phyloP scores from a whole-genome alignment of 306 rosid genomes.

The Inga oerstediana region DNA sequence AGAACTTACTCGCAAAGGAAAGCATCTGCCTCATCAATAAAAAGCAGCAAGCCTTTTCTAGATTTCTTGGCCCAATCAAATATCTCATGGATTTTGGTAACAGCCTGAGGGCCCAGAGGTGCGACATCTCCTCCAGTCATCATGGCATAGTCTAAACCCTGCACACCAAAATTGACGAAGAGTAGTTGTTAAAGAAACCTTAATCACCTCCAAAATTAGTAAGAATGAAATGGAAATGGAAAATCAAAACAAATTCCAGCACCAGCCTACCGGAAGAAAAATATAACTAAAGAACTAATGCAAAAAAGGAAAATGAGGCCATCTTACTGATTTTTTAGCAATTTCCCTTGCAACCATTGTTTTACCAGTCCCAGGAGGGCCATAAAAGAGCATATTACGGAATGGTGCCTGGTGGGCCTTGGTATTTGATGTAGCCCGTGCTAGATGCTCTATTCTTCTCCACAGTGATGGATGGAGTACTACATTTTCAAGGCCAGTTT shows the following conservation, averaged over 20 bases:
- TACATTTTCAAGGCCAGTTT: conserved; percentile 68
- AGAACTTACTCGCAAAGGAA: conserved; percentile 96
- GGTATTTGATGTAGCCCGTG: conserved; percentile 92
- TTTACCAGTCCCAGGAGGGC: conserved; percentile 99
- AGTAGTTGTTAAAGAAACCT: conserved; percentile 12
- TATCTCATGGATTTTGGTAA: conserved; percentile 96
- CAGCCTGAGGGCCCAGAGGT: conserved; percentile 95
- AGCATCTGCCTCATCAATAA: conserved; percentile 99
- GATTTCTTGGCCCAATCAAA: conserved; percentile 99
- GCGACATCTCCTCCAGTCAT: conserved; percentile 99
- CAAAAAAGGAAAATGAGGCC: conserved; percentile 10
- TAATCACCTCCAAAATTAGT: conserved; percentile 16
- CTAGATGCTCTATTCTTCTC: conserved; percentile 90
- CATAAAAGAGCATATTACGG: conserved; percentile 96
- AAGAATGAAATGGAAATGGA: conserved; percentile 24
- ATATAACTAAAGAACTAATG: not conserved
- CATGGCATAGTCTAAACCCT: conserved; percentile 99
- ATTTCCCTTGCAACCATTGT: conserved; percentile 99
- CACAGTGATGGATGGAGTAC: conserved; percentile 88
- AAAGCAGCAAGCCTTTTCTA: conserved; percentile 84
- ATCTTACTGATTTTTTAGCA: conserved; percentile 85
- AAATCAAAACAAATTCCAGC: conserved; percentile 1
- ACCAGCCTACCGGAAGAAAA: not conserved
- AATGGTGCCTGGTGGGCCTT: conserved; percentile 96
- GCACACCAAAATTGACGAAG: conserved; percentile 29